A percentile compares a stretch with the other conserved stretches of the same genome.
phyloP scores from a whole-genome alignment of 2,329 filamentous ascomycete species.

The Penicillium sp. region DNA sequence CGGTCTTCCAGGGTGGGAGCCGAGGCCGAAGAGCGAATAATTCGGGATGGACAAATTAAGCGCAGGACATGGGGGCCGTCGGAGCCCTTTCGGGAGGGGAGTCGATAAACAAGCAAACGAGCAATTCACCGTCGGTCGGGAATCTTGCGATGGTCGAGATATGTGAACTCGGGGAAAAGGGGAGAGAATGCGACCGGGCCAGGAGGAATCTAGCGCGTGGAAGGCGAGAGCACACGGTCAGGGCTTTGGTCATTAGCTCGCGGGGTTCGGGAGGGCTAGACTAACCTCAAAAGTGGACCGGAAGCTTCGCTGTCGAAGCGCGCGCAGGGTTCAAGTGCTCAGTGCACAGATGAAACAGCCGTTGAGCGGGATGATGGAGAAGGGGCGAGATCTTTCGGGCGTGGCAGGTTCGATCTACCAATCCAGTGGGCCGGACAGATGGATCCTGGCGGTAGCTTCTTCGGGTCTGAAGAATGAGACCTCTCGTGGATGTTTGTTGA shows the following conservation, averaged over 20 bases:
- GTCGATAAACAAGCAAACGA: conserved; percentile 6
- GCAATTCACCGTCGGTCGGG: conserved; percentile 5
- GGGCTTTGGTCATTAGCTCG: conserved; percentile 24
- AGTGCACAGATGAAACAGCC: conserved; percentile 2
- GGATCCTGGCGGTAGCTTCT: conserved; percentile 10
- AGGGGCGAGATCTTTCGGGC: background rate
- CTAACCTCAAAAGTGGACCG: conserved; percentile 22
- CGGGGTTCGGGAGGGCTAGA: conserved; percentile 23
- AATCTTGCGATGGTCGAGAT: conserved; percentile 18
- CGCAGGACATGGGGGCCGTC: conserved; percentile 38
- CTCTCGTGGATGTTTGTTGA: background rate
- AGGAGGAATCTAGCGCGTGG: conserved; percentile 26
- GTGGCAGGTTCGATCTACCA: conserved; percentile 9
- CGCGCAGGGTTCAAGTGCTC: background rate
- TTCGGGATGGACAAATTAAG: conserved; percentile 20
- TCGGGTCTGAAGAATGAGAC: conserved; percentile 19
- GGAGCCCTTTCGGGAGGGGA: conserved; percentile 27
- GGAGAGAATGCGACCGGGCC: conserved; percentile 25
- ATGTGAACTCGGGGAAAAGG: conserved; percentile 18
- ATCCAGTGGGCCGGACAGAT: conserved; percentile 1
- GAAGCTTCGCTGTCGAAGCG: conserved; percentile 13
- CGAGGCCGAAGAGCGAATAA: conserved; percentile 11
- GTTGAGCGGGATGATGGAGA: conserved; percentile 2
- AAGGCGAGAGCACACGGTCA: conserved; percentile 8
- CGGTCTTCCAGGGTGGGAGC: conserved; percentile 8